Percentiles rank a stretch among this genome's conserved stretches.
Evolutionary conservation across 345 rosid species (phyloP).

Genomic region (Physaria fendleri): DNA sequence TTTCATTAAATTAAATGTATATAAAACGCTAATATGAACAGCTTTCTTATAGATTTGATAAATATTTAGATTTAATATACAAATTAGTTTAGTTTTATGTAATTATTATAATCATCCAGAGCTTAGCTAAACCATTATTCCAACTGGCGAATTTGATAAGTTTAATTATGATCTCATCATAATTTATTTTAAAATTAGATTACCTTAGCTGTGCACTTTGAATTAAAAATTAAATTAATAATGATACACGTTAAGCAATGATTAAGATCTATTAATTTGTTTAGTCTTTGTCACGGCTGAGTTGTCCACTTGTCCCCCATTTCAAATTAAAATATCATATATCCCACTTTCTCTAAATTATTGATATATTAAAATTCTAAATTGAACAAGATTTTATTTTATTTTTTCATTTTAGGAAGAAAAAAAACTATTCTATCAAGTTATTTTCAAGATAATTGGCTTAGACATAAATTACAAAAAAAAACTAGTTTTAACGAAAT

Average conservation of each 20-base stretch:
- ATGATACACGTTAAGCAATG: constrained; percentile 21
- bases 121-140: constrained; percentile 5
- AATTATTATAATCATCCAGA: neutral
- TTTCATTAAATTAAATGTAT: no score
- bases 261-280: constrained; percentile 16
- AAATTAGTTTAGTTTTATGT: no score
- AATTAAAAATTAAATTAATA: neutral
- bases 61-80: no score
- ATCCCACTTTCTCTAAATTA: constrained; percentile 18
- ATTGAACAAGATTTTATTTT: neutral
- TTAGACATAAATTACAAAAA: no score
- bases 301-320: constrained; percentile 29
- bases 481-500: neutral
- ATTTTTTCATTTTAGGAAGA: neutral
- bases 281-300: constrained; percentile 29
- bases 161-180: neutral
- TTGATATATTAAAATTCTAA: neutral
- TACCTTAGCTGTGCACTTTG: constrained; percentile 22
- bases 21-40: no score
- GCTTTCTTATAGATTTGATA: no score
- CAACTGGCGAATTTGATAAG: constrained; percentile 11
- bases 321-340: constrained; percentile 3
- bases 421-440: neutral
- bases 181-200: neutral
- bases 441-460: no score